Conservation (phyloP, 768 basidiomycete genomes). For the Suillus sp. region DNA sequence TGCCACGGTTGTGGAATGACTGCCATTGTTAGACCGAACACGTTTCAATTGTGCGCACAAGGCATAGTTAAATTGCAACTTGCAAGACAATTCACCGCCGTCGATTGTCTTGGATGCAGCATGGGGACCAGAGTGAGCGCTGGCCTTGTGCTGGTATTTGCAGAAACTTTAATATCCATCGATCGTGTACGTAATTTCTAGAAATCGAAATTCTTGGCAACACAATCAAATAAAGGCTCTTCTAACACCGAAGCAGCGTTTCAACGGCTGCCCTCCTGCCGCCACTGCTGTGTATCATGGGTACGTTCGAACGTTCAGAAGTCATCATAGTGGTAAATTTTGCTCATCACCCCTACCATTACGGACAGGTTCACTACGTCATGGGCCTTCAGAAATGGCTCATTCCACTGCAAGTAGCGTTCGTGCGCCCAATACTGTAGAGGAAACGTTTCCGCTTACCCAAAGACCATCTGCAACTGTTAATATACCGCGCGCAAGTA, state of each 20-base stretch:
- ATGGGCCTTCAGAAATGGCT: neutral
- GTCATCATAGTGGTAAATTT: neutral
- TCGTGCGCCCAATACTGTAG: neutral
- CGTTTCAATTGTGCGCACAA: neutral
- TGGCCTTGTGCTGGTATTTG: neutral
- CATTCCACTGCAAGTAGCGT: neutral
- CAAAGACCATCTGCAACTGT: neutral
- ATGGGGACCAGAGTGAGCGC: neutral
- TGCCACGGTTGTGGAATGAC: neutral
- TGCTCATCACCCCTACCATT: neutral
- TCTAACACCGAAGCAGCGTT: neutral
- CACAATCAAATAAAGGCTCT: neutral
- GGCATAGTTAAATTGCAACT: neutral
- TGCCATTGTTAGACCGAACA: neutral
- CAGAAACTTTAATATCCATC: neutral
- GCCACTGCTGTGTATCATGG: neutral
- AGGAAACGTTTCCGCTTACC: neutral
- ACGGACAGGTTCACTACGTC: neutral
- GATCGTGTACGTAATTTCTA: neutral
- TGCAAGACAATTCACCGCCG: neutral
- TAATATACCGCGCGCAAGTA: neutral
- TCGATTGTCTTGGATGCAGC: neutral
- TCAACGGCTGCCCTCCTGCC: neutral
- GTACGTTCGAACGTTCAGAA: neutral
- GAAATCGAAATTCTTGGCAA: constrained; percentile 1